Base-by-base conservation (phyloP, 1,284 basidiomycete species). In the Rhizoctonia solani region DNA sequence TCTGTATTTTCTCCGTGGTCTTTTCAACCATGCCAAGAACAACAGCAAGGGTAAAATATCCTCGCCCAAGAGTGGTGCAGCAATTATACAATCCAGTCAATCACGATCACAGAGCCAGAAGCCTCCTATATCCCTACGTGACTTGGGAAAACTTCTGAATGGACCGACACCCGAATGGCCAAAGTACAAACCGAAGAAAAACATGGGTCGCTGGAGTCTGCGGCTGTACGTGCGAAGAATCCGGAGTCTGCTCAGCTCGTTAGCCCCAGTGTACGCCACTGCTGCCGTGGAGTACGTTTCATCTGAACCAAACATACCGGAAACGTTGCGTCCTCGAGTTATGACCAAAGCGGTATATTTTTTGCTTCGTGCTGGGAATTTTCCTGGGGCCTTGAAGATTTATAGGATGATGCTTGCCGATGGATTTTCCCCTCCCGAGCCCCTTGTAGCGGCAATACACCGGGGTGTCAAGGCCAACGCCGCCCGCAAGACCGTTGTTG, bases 381-480 rank as follows among this genome's bases (percentile, higher is more conserved):
- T 54, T 19, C 27, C 23, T 23, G 61, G 61, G 8, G 61, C 61
- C 16, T 21, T 66, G 11, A 41, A 39, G 13, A 34, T 46, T 50
- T 66, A 66, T 30, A 66, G 41, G 30, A 13, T 32, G 2, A 41
- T 66, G 29, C 4, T 42, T 39, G 53, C 61, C n/a, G 23, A 46
- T 9, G 49, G 50, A 5, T 66, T 54, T 21, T 50, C 61, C 5
- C 61, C 61, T 1, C 61, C 61, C 19, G n/a, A 46, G 1, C 27
- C 50, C 5, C 61, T 66, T 54, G 41, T 47, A 19, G 52, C 61
- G 19, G 50, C 61, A 6, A 29, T 66, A 1, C 37, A 66, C 29
- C 61, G 61, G 21, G 50, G 39, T 11, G 25, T 42, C 42, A 66
- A 23, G 3, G 16, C 14, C 2, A 25, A 34, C 25, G 27, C 6